Evolutionary conservation across 169 alveolate species (phyloP), one percentile per base, ranked within the genome.

Genomic region (Eimeria mitis): DNA sequence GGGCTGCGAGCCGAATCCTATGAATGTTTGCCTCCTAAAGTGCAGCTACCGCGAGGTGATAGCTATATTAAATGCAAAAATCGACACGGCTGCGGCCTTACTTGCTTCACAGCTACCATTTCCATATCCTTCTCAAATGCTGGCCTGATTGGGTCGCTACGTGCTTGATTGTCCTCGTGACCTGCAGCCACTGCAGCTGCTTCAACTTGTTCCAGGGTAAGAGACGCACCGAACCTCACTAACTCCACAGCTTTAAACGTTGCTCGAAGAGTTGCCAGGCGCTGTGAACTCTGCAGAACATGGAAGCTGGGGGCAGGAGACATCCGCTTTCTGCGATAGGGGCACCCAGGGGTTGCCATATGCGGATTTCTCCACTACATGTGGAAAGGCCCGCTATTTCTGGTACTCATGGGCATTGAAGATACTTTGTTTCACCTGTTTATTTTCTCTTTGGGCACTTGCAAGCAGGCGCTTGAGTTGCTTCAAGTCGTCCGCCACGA

Each of bases 161-260:
- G 81, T 61, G 52, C 42, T 87, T 63, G 92, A 19, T 19, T 37
- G 59, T 87, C 91, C 52, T 65, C 92, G 40, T 44, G 78, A 3
- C 81, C 92, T 87, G 92, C 92, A 28, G 79, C 79, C 23, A 59
- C 47, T 44, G 92, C 92, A 40, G 92, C 92, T 16, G 92, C 92
- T 87, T 87, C 92, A 23, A 87, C 92, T 63, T 87, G 92, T 49
- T 87, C 92, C 34, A 87, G 65, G n/a, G 92, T 87, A 49, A 87
- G 81, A 1, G 92, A 87, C 11, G 19, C 78, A 25, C 92, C 92
- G 13, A 87, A 87, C 23, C 92, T 49, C 63, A 87, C 92, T 23
- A 59, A 37, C 83, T 87, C 92, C 61, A 87, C 92, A 4, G 65
- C 92, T 63, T 87, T 87, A 56, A 87, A 87, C 65, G 92, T 63